phyloP scores from a whole-genome alignment of 1,284 basidiomycete genomes.

The Cryptococcus hybrid region DNA sequence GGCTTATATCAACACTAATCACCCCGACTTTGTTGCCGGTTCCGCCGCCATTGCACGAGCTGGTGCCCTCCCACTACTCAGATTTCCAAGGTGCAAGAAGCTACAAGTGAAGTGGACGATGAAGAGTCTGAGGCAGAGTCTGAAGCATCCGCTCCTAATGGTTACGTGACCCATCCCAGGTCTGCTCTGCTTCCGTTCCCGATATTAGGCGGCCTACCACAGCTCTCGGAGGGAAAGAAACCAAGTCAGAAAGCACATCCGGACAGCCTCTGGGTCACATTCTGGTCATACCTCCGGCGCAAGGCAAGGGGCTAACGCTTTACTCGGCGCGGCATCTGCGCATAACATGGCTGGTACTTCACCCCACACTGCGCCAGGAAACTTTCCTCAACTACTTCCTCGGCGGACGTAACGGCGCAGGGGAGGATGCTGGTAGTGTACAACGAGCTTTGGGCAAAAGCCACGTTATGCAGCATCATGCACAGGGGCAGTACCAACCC shows the following conservation, averaged over 20 bases:
- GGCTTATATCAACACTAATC: conserved; percentile 93
- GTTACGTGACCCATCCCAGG: conserved; percentile 56
- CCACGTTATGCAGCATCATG: no score
- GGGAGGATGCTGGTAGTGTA: not conserved
- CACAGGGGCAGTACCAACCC: not conserved
- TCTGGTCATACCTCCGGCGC: not conserved
- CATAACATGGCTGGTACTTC: conserved; percentile 52
- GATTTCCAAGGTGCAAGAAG: conserved; percentile 14
- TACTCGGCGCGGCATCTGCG: conserved; percentile 40
- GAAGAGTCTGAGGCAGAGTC: conserved; percentile 45
- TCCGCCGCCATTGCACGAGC: conserved; percentile 49
- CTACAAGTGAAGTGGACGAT: conserved; percentile 25
- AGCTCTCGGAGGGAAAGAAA: conserved; percentile 4
- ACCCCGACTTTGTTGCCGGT: conserved; percentile 50
- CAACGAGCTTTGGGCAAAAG: not conserved
- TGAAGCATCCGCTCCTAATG: conserved; percentile 41
- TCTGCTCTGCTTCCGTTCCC: conserved; percentile 77
- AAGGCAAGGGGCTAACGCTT: conserved; percentile 8
- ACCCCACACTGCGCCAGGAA: conserved; percentile 62
- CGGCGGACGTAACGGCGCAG: conserved; percentile 59
- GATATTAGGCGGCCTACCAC: conserved; percentile 56
- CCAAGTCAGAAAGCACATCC: conserved; percentile 23
- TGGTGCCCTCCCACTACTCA: conserved; percentile 28
- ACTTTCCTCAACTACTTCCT: conserved; percentile 96
- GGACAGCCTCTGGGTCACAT: conserved; percentile 20